A percentile compares a stretch with the other conserved stretches of the same genome.
Conservation (phyloP, 495 filamentous ascomycete species). For the Hypoxylon fragiforme region DNA sequence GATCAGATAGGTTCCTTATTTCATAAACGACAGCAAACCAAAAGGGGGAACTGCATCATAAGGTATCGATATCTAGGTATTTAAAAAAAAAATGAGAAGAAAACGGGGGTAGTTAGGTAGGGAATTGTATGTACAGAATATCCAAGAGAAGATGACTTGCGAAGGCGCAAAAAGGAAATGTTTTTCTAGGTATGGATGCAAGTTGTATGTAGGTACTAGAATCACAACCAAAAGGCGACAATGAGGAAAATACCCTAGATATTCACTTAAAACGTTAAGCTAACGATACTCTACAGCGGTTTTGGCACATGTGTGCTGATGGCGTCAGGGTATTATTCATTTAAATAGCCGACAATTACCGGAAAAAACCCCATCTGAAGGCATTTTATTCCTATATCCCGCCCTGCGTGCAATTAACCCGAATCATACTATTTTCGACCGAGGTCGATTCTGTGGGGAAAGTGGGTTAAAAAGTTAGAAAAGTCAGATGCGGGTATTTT, state of each 20-base stretch:
- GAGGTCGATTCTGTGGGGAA: background rate
- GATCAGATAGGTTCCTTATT: no score
- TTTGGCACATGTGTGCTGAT: background rate
- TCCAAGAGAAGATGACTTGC: no score
- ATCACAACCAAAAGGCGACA: no score
- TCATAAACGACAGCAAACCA: slow-evolving; percentile 8
- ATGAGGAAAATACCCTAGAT: no score
- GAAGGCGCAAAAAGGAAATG: no score
- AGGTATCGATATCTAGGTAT: background rate
- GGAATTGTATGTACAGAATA: background rate
- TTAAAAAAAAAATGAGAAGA: no score
- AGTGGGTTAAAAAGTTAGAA: no score
- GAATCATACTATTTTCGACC: background rate
- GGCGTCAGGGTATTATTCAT: background rate
- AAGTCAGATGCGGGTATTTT: background rate
- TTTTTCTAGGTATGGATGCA: no score
- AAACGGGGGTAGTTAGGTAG: no score
- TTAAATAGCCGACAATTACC: background rate
- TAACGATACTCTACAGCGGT: background rate
- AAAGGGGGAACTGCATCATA: background rate
- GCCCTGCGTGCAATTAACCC: background rate
- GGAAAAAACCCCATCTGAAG: background rate
- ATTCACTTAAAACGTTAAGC: no score
- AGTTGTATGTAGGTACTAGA: no score
- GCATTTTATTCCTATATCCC: background rate